These are phyloP conservation scores for Tetrahymena malaccensis DNA, from an alignment of 73 alveolate species.

Conservation along the genomic window DNA sequence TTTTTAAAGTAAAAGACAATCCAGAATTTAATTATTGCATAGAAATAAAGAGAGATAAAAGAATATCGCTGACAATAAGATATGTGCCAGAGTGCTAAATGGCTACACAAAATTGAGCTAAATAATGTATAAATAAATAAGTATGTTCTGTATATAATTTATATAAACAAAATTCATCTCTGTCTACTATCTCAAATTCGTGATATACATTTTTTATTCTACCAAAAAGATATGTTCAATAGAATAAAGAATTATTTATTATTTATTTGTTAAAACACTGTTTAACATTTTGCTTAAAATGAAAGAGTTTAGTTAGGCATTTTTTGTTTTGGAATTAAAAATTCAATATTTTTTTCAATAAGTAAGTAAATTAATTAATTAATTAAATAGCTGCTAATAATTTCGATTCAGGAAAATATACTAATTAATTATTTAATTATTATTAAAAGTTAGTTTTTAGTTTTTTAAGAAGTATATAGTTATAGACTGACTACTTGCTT, in stretches of 20 bases:
- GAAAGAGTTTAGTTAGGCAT: too few species aligned
- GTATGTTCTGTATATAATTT: background rate
- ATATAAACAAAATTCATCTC: too few species aligned
- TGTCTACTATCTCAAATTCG: too few species aligned
- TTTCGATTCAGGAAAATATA: background rate
- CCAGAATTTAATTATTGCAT: background rate
- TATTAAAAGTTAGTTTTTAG: background rate
- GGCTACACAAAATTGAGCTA: background rate
- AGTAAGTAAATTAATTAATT: too few species aligned
- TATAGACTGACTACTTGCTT: background rate
- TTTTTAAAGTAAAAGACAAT: background rate
- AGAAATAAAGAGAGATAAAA: background rate
- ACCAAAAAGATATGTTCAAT: background rate
- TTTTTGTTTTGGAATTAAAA: too few species aligned
- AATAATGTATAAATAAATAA: background rate
- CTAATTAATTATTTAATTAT: background rate
- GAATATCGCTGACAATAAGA: constrained; percentile 15
- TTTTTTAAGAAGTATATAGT: background rate
- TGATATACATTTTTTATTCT: background rate
- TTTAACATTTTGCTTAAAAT: too few species aligned
- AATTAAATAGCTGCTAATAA: background rate
- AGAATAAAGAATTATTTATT: too few species aligned
- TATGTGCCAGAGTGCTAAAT: background rate
- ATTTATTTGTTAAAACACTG: too few species aligned
- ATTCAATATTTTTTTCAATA: too few species aligned